Conservation (phyloP, 805 yeast genomes). For the Wickerhamiella occidentalis region DNA sequence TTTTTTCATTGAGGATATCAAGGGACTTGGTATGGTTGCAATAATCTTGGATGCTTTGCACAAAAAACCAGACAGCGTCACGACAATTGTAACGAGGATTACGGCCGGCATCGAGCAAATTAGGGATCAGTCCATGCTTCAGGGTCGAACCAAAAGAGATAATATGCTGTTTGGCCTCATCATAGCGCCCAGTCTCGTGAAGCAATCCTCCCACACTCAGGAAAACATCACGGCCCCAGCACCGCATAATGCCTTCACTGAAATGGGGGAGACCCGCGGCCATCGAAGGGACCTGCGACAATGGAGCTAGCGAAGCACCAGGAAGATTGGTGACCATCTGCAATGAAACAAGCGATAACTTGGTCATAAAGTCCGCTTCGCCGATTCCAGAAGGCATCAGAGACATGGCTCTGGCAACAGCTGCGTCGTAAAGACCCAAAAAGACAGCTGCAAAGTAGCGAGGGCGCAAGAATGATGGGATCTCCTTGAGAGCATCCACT, state of each 20-base stretch:
- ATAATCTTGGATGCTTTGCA: conserved; percentile 82
- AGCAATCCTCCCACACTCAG: conserved; percentile 74
- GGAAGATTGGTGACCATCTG: conserved; percentile 74
- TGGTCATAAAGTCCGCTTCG: conserved; percentile 64
- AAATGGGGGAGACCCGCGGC: conserved; percentile 98
- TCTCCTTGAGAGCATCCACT: conserved; percentile 45
- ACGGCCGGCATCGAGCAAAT: conserved; percentile 79
- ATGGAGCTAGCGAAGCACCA: conserved; percentile 65
- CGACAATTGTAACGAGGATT: conserved; percentile 93
- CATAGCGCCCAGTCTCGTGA: conserved; percentile 62
- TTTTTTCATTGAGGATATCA: conserved; percentile 53
- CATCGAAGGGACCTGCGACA: conserved; percentile 48
- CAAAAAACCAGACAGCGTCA: conserved; percentile 93
- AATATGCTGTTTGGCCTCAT: conserved; percentile 71
- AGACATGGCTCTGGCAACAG: conserved; percentile 53
- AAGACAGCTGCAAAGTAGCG: conserved; percentile 75
- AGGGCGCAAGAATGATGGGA: conserved; percentile 76
- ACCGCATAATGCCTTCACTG: conserved; percentile 81
- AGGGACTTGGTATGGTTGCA: conserved; percentile 47
- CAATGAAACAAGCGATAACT: conserved; percentile 65
- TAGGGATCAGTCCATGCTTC: conserved; percentile 92
- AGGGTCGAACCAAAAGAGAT: conserved; percentile 79
- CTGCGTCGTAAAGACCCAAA: conserved; percentile 74
- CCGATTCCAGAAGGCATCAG: conserved; percentile 43
- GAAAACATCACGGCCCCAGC: conserved; percentile 98